These are phyloP conservation scores for Botryotinia convoluta DNA, from an alignment of 2,329 filamentous ascomycete genomes.

Conservation along the genomic window DNA sequence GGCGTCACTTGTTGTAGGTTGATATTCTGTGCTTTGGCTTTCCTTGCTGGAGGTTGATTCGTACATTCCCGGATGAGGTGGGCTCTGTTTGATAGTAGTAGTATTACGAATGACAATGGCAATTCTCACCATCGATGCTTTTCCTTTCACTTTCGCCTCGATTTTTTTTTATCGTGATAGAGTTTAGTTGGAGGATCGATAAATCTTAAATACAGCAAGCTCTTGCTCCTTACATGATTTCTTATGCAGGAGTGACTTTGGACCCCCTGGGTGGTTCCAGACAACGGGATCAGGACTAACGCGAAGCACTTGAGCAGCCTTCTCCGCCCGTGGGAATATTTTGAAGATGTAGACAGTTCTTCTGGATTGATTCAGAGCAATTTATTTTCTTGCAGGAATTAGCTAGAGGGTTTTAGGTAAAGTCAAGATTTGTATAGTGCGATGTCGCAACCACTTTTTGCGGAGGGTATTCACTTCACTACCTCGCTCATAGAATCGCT, in stretches of 20 bases:
- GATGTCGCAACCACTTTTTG: neutral
- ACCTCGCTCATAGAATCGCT: neutral
- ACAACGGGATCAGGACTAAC: neutral
- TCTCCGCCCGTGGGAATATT: neutral
- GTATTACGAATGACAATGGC: neutral
- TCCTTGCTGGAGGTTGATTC: neutral
- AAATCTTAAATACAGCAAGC: rapidly evolving
- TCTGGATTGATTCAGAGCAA: rapidly evolving
- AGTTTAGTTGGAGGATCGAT: neutral
- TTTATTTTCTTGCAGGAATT: neutral
- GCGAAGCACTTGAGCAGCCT: neutral
- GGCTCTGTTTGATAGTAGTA: neutral
- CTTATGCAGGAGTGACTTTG: neutral
- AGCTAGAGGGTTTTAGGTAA: neutral
- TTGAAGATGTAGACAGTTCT: neutral
- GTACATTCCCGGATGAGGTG: neutral
- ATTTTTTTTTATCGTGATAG: neutral
- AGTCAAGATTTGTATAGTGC: neutral
- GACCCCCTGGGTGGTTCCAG: neutral
- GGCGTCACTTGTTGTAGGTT: neutral
- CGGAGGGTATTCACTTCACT: neutral
- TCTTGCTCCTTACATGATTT: neutral
- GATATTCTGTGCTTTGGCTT: neutral
- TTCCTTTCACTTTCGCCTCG: neutral
- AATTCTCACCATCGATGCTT: neutral